Conservation (phyloP, 495 filamentous ascomycete species). For the Xylaria acuta region DNA sequence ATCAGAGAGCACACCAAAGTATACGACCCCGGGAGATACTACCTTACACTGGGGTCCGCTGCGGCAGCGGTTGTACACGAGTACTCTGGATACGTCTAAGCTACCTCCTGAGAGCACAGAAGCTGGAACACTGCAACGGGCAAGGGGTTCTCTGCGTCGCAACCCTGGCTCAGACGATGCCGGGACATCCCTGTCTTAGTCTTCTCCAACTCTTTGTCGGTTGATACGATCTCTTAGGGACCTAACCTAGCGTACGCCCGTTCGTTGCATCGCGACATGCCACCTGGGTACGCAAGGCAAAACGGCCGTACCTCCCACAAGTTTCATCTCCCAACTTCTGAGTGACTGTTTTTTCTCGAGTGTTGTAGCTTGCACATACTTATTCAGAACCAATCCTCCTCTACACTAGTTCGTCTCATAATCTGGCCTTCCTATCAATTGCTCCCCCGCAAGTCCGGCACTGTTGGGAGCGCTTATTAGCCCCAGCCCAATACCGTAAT, state of each 20-base stretch:
- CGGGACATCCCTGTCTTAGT: conserved; percentile 14
- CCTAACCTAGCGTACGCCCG: conserved; percentile 2
- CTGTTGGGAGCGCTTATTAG: background rate
- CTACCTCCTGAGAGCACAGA: background rate
- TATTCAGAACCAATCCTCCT: background rate
- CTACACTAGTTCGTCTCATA: background rate
- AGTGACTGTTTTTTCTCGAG: background rate
- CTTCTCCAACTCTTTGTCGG: conserved; percentile 6
- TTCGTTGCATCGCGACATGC: conserved; percentile 9
- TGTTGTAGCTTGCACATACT: background rate
- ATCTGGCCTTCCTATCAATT: background rate
- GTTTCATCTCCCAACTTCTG: background rate
- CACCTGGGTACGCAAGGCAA: conserved; percentile 1
- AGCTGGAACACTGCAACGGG: conserved; percentile 4
- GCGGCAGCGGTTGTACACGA: background rate
- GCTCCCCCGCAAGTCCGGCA: conserved; percentile 2
- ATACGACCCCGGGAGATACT: background rate
- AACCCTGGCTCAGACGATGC: conserved; percentile 5
- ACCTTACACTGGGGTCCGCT: background rate
- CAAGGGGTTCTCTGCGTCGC: conserved; percentile 6
- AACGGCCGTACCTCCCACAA: conserved; percentile 6
- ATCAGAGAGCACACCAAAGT: background rate
- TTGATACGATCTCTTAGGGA: background rate
- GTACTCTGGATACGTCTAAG: background rate
- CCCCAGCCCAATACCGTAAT: background rate